phyloP scores from a whole-genome alignment of 768 basidiomycete species.

The Psilocybe tampanensis region DNA sequence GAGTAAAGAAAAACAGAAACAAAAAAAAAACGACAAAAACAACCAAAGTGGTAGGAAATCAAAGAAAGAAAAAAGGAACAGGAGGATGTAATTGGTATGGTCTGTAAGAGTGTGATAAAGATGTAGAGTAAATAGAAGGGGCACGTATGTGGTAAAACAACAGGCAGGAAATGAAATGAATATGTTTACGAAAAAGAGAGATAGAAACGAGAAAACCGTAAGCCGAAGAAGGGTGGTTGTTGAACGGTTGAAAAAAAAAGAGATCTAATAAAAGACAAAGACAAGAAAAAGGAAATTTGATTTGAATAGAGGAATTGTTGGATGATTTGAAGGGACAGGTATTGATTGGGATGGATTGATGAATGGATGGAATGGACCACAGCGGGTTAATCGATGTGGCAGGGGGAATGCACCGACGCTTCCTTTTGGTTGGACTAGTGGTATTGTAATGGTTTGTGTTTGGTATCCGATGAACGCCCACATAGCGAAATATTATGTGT shows the following conservation, averaged over 20 bases:
- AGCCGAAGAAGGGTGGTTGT: constrained; percentile 6
- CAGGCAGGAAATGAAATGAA: constrained; percentile 10
- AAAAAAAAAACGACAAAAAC: neutral
- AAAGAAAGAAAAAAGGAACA: constrained; percentile 5
- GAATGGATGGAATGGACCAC: neutral
- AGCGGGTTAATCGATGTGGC: neutral
- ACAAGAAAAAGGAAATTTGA: constrained; percentile 4
- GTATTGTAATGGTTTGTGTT: neutral
- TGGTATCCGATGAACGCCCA: neutral
- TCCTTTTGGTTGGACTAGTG: neutral
- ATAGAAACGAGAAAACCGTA: constrained; percentile 5
- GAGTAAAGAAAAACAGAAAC: neutral
- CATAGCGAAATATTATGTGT: neutral
- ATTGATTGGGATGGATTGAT: neutral
- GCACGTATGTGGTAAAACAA: constrained; percentile 19
- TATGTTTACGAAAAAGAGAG: constrained; percentile 8
- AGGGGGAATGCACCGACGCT: neutral
- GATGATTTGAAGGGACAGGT: neutral
- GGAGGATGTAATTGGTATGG: neutral
- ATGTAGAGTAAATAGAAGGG: neutral
- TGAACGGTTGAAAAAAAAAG: neutral
- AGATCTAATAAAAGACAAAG: neutral
- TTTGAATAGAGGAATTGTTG: neutral
- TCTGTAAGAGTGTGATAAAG: neutral
- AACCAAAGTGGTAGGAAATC: constrained; percentile 1